Evolutionary conservation across 2,329 filamentous ascomycete species (phyloP), one percentile per base, ranked within the genome.

Genomic region (Trichoderma simmonsii): DNA sequence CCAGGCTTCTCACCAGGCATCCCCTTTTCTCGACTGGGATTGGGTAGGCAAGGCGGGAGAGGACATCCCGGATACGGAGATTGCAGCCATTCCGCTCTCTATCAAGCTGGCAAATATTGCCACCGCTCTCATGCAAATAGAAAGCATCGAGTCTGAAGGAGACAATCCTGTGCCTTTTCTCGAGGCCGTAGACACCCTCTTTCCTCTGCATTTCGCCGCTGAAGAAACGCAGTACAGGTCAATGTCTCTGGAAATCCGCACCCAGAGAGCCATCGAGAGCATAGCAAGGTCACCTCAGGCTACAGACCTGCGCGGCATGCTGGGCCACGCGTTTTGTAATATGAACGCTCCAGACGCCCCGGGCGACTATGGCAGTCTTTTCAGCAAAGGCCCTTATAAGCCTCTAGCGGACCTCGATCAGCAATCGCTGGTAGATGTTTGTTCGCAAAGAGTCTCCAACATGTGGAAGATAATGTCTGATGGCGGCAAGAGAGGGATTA

Each of bases 181-280:
- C 5, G 72, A 80, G 26, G 72, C 71, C 21, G 73, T 84, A 9
- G 78, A 83, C 57, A 30, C 51, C 3, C 74, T 73, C 11, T 80
- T 83, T 56, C 80, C 80, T 7, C 39, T 66, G 6, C 77, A 78
- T 5, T 79, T 83, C 54, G 54, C 74, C 12, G 70, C 75, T 4
- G 74, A 74, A 2, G 71, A 60, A 3, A 63, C 75, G 14, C 74
- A 64, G 1, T 73, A 59, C 24, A 15, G 74, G 15, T 54, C 78
- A 4, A 72, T 81, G 8, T 79, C 79, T 3, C 74, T 85, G 28
- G 75, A 80, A 4, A 79, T 85, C 30, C 82, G 83, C 57, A 83
- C 81, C 0, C 78, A 79, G 63, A 75, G 76, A 48, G 74, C 80
- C 57, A 79, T 85, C 24, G 77, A 79, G 56, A 60, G 43, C 2